phyloP scores from a whole-genome alignment of 495 filamentous ascomycete genomes.

The Penicillium fimorum region DNA sequence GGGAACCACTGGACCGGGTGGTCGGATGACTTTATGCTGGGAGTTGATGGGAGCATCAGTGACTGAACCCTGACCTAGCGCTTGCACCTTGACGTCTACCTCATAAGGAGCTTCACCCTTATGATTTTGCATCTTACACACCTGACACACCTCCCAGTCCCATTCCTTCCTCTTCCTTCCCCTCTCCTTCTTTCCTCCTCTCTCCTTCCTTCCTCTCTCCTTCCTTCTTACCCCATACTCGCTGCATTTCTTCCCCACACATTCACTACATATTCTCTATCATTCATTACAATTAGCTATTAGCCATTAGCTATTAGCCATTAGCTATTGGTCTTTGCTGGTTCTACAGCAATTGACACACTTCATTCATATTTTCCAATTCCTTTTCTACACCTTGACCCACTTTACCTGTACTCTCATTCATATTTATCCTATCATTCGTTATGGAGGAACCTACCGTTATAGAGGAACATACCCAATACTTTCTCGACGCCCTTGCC shows the following conservation, averaged over 20 bases:
- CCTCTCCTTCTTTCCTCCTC: not conserved
- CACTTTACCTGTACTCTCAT: not conserved
- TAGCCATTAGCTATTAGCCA: too few species aligned
- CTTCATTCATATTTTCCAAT: not conserved
- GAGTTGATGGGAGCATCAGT: constrained; percentile 7
- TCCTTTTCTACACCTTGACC: not conserved
- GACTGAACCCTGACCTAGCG: constrained; percentile 1
- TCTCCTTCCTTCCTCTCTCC: not conserved
- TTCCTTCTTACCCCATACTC: not conserved
- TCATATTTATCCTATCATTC: not conserved
- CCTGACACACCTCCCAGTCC: not conserved
- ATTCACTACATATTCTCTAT: not conserved
- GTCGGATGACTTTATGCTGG: not conserved
- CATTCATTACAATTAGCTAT: not conserved
- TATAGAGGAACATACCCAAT: not conserved
- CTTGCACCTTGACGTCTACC: not conserved
- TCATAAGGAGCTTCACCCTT: not conserved
- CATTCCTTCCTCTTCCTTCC: constrained; percentile 19
- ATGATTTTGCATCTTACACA: not conserved
- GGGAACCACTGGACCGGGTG: not conserved
- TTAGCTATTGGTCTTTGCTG: not conserved
- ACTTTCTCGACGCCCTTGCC: not conserved
- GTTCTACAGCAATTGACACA: not conserved
- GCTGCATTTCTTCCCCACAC: not conserved
- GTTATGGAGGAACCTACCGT: not conserved